Conservation (phyloP, 108 stramenopile species). For the Nitzschia inconspicua region DNA sequence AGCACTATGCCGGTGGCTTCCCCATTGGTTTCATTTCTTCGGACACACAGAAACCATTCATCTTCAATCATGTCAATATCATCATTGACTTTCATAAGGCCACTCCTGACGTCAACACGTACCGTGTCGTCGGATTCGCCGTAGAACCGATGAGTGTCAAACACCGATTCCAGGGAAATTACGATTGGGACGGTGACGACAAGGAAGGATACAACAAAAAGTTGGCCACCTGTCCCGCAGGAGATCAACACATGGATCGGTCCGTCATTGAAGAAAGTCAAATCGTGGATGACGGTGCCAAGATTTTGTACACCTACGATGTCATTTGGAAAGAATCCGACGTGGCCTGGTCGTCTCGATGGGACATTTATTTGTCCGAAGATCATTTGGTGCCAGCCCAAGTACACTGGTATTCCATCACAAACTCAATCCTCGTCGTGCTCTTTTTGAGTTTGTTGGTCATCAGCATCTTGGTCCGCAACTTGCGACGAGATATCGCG, state of each 20-base stretch:
- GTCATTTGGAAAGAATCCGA: conserved; percentile 89
- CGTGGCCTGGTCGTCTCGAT: conserved; percentile 94
- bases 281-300: conserved; percentile 46
- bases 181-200: conserved; percentile 69
- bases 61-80: conserved; percentile 97
- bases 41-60: conserved; percentile 61
- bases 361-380: conserved; percentile 96
- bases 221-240: conserved; percentile 57
- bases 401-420: conserved; percentile 98
- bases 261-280: conserved; percentile 39
- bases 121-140: conserved; percentile 93
- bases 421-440: conserved; percentile 93
- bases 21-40: conserved; percentile 83
- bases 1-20: conserved; percentile 90
- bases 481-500: conserved; percentile 92
- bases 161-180: conserved; percentile 75
- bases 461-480: conserved; percentile 92
- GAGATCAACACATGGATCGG: conserved; percentile 39
- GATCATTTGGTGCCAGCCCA: conserved; percentile 90
- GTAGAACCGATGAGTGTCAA: conserved; percentile 91
- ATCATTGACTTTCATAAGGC: conserved; percentile 84
- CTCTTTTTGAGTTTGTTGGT: conserved; percentile 94
- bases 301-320: conserved; percentile 97
- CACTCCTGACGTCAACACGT: conserved; percentile 72
- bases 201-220: conserved; percentile 61